Evolutionary conservation across 495 filamentous ascomycete genomes (phyloP), one percentile per base, ranked within the genome.

Genomic region (Evansstolkia leycettana): DNA sequence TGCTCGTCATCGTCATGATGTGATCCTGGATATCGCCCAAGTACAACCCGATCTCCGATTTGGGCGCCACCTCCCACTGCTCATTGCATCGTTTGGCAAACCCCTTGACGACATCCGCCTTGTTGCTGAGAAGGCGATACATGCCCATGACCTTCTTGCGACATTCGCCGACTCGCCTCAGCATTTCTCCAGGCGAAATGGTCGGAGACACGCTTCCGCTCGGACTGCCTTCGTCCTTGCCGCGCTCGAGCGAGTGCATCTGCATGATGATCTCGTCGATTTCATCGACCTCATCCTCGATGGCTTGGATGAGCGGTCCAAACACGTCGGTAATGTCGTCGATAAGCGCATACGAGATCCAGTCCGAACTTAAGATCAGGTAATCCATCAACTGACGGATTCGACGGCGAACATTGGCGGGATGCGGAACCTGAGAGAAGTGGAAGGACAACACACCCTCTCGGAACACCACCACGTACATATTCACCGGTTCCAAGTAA

Each of bases 11-110:
- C 33, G 89, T 98, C 58, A 98, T 78, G 47, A 95, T 94, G 54
- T 95, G 89, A 62, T 98, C 90, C 58, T 96, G 90, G 46, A 98
- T 95, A 66, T 95, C 90, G 35, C 90, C 89, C 40, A 98, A 58
- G 60, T 95, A 98, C 36, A 96, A 50, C 5, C 90, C 89, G 57
- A 98, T 95, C 57, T 98, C 90, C 20, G 81, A 87, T 40, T 89
- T 70, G 34, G 90, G 90, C 17, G 90, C 92, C 28, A 98, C 80
- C 48, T 94, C 84, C 86, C 90, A 98, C 42, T 89, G 84, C 62
- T 98, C 90, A 46, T 94, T 98, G 57, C 90, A 98, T 13, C 90
- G 70, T 62, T 98, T 98, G n/a, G 90, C 90, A 43, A 98, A 95
- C 1, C 90, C 87, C 64, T 95, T 95, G 61, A 98, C 95, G 17